Base-by-base conservation (phyloP, 176 grass and related monocot species). In the Otatea glauca region DNA sequence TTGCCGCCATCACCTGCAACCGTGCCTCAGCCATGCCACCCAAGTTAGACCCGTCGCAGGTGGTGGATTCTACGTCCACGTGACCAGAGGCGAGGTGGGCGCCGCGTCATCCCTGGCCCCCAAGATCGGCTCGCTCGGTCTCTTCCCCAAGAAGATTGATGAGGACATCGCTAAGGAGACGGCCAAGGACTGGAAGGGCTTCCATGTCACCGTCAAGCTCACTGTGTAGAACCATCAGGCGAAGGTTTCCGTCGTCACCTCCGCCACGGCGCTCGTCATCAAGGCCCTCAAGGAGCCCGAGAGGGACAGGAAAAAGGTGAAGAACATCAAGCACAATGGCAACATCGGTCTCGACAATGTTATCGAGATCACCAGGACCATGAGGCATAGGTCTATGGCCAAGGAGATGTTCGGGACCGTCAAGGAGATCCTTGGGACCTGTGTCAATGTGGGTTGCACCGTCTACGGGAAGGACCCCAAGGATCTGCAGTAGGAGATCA, bases 101-200 rank as follows among this genome's bases (percentile, higher is more conserved):
- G 95, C 92, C 21, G 95, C 95, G 24, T 92, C 90, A 5, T 97
- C 95, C 18, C 82, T 97, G 1, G 95, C 92, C 12, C 95, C 92
- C 9, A 94, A 97, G 86, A 97, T 97, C 85, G 94, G 94, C 0
- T 92, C 94, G 0, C 86, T 97, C 74, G 94, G 94, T 48, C 94
- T 97, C 72, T 97, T 92, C 73, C 95, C 95, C 7, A 97, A 97
- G 94, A 97, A 97, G 86, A 89, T 94, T 60, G 95, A 92, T 54
- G 92, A 97, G 85, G 95, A 94, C 88, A 94, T 97, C 67, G 95
- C 95, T 51, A 97, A 97, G 90, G 95, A 97, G 90, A 97, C 95
- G 17, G 92, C 90, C 42, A 97, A 94, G 89, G 95, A 94, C 49
- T 97, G 90, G 92, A 97, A 97, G 90, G 95, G 95, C 44, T 87